Evolutionary conservation across 139 green algal genomes (phyloP).

Genomic region (Chlamydomonas sp.): DNA sequence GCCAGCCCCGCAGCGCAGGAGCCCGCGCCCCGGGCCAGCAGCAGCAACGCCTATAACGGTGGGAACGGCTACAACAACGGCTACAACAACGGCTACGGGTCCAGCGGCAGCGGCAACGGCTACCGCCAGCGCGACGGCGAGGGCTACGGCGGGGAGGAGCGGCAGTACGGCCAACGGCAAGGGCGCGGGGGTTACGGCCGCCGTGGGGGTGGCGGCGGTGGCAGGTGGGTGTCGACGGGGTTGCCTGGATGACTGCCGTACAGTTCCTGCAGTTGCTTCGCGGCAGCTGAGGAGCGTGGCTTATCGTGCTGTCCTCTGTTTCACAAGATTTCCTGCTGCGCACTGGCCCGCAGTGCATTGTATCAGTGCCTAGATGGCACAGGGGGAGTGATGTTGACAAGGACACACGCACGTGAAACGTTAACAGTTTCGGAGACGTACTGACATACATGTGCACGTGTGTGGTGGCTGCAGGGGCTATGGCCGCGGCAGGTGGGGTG

Average conservation of each 20-base stretch:
- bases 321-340: background rate
- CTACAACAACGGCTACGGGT: background rate
- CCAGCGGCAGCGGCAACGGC: background rate
- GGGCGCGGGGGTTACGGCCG: background rate
- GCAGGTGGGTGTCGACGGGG: background rate
- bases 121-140: background rate
- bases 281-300: conserved; percentile 5
- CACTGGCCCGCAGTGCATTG: too few relatives aligned
- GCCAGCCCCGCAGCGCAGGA: too few relatives aligned
- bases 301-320: background rate
- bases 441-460: background rate
- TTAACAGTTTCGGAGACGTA: background rate
- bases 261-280: background rate
- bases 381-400: too few relatives aligned
- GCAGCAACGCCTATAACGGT: background rate
- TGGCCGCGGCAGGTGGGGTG: background rate
- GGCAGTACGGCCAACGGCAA: background rate
- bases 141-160: background rate
- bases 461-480: background rate
- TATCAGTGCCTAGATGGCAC: too few relatives aligned
- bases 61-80: background rate
- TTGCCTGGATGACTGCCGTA: background rate
- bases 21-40: background rate
- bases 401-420: background rate
- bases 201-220: background rate